Base-by-base conservation (phyloP, 345 rosid genomes). In the Isatis tinctoria region DNA sequence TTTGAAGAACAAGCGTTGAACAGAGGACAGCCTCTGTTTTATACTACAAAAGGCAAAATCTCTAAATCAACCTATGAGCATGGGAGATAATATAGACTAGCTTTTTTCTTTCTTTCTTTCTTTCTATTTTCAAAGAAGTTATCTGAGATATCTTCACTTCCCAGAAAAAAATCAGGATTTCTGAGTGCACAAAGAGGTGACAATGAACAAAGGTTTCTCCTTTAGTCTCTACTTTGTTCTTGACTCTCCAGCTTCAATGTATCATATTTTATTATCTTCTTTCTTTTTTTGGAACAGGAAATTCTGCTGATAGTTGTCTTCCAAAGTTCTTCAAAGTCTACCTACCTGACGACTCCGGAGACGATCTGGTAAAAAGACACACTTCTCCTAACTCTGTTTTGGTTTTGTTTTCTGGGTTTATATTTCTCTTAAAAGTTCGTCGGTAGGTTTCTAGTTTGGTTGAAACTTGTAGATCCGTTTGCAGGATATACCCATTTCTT, bases 301-400 rank as follows among this genome's bases (percentile, higher is more conserved):
- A 7, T 53, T 64, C 30, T 32, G 3, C 2, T 3, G 67, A 14
- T 67, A 36, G 20, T 27, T 22, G 27, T 67, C 10, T 67, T 48
- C 78, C 78, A 74, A 74, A 74, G 52, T 74, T 74, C 73, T 74
- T 74, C 20, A 74, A 49, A 67, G 78, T 74, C 26, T 74, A 67
- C 44, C 6, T 66, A 74, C 73, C 72, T 37, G 67, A 37, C 27
- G 72, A 66, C 4, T 48, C 61, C 0, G 62, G 73, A 66, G 73
- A 67, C 49, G 78, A 74, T 74, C 37, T 74, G 54, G 78, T 74
- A 59, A 47, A 74, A 51, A 10, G 17, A 14, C 12, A 41, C 18
- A 1, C 26, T 52, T 62, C 13, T 63, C 36, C 18, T 65, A 40
- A 35, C 77, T 74, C 49, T 65, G 37, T 56, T 60, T 27, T 22